Percentiles rank a stretch among this genome's conserved stretches.
Conservation (phyloP, 768 basidiomycete genomes). For the Phaeolepiota aurea region DNA sequence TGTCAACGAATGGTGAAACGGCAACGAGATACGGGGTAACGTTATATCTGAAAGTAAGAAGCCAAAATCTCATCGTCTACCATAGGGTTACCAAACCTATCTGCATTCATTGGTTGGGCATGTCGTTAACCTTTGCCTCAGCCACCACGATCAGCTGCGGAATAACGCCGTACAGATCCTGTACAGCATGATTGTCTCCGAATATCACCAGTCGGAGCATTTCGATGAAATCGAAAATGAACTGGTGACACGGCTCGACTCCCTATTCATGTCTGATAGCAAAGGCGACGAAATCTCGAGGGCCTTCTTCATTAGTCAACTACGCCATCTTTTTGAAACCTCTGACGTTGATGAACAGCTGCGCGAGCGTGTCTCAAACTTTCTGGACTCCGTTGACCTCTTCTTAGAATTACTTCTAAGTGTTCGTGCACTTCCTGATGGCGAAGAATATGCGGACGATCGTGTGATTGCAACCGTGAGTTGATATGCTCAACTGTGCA, state of each 20-base stretch:
- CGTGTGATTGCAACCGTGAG: slow-evolving; percentile 83
- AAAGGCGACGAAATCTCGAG: slow-evolving; percentile 88
- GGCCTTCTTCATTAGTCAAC: slow-evolving; percentile 86
- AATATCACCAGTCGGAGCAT: slow-evolving; percentile 76
- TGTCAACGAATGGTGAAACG: slow-evolving; percentile 40
- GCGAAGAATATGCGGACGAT: slow-evolving; percentile 92
- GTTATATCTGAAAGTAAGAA: slow-evolving; percentile 7
- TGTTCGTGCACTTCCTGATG: slow-evolving; percentile 83
- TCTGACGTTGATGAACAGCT: slow-evolving; percentile 75
- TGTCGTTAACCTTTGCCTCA: slow-evolving; percentile 87
- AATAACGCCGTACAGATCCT: slow-evolving; percentile 88
- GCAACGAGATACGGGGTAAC: slow-evolving; percentile 66
- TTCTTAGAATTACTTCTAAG: slow-evolving; percentile 89
- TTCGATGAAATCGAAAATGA: slow-evolving; percentile 91
- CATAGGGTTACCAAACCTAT: slow-evolving; percentile 76
- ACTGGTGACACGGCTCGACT: slow-evolving; percentile 84
- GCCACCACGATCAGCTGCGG: slow-evolving; percentile 88
- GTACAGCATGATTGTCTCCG: slow-evolving; percentile 91
- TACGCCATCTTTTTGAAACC: slow-evolving; percentile 83
- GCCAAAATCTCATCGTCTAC: slow-evolving; percentile 5
- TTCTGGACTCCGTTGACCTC: slow-evolving; percentile 84
- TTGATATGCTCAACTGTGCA: background rate
- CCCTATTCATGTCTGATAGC: slow-evolving; percentile 87
- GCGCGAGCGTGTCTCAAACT: slow-evolving; percentile 66
- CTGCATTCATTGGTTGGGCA: slow-evolving; percentile 81